Evolutionary conservation across 2,329 filamentous ascomycete genomes (phyloP), one percentile per base, ranked within the genome.

Genomic region (Macrophomina pseudophaseolina): DNA sequence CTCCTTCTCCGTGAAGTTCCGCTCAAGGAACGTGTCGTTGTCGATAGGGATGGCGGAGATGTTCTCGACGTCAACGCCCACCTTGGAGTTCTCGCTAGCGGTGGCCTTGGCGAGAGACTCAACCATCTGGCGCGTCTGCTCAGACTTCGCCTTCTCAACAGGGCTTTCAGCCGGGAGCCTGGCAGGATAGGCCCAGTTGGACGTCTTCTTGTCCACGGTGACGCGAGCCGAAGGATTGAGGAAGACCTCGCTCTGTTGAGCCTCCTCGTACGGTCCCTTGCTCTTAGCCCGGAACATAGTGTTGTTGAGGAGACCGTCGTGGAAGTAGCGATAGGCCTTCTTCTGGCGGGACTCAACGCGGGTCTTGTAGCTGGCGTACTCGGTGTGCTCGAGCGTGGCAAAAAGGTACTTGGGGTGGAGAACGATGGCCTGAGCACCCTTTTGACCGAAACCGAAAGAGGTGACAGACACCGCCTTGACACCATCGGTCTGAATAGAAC

Each of bases 401-500:
- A 90, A 99, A 67, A 99, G 87, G 80, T 98, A 99, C 82, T 91
- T 94, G 76, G 96, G 93, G 79, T 99, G 95, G 63, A 99, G 91
- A 85, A 94, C 95, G 75, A 99, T 96, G 51, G 91, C 94, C 81
- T 99, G 96, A 32, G 95, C 92, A 76, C 95, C 95, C 88, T 99
- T 99, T 81, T 99, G 95, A 72, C 95, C 95, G 85, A 99, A 99
- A 81, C 95, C 95, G 80, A 99, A 99, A 0, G 96, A 99, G 6
- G 96, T 99, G 70, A 99, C 93, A 0, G 93, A 97, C 87, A 99
- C 98, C 14, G 95, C 96, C 84, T 98, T 99, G 85, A 99, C 86
- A 70, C 95, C 95, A 75, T 99, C 95, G 7, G 95, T 99, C 84
- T 99, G 95, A 73, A 99, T 94, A 79, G 89, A 91, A 74, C 92